Evolutionary conservation across 73 alveolate genomes (phyloP).

Genomic region (Paramecium pentaurelia): DNA sequence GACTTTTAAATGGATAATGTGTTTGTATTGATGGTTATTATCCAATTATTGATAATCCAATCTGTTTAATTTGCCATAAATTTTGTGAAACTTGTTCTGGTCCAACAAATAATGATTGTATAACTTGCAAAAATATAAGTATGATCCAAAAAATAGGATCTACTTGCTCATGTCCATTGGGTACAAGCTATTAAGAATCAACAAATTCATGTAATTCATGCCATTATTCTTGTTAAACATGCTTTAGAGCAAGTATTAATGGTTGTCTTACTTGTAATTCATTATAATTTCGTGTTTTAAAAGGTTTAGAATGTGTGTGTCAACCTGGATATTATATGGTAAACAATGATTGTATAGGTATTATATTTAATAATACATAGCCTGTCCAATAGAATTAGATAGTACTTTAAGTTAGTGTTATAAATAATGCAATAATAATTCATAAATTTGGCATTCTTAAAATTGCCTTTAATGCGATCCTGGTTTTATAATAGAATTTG

Average conservation of each 20-base stretch:
- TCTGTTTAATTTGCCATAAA: neutral
- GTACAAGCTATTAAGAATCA: neutral
- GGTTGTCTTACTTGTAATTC: neutral
- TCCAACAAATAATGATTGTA: neutral
- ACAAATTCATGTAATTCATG: neutral
- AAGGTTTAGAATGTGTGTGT: neutral
- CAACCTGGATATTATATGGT: neutral
- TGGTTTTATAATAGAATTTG: neutral
- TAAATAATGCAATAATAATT: neutral
- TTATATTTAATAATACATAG: neutral
- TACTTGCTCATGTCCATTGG: neutral
- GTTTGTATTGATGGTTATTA: neutral
- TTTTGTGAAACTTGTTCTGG: neutral
- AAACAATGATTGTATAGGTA: neutral
- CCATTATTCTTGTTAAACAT: neutral
- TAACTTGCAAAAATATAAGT: neutral
- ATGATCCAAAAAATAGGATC: neutral
- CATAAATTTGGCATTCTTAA: neutral
- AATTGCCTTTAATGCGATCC: neutral
- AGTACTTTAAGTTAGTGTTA: neutral
- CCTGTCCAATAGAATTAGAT: neutral
- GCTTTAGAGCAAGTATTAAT: neutral
- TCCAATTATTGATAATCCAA: neutral
- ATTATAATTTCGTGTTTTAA: neutral
- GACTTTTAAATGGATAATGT: neutral